These are phyloP conservation scores for Alternaria sp. DNA, from an alignment of 2,329 filamentous ascomycete genomes.

Conservation along the genomic window DNA sequence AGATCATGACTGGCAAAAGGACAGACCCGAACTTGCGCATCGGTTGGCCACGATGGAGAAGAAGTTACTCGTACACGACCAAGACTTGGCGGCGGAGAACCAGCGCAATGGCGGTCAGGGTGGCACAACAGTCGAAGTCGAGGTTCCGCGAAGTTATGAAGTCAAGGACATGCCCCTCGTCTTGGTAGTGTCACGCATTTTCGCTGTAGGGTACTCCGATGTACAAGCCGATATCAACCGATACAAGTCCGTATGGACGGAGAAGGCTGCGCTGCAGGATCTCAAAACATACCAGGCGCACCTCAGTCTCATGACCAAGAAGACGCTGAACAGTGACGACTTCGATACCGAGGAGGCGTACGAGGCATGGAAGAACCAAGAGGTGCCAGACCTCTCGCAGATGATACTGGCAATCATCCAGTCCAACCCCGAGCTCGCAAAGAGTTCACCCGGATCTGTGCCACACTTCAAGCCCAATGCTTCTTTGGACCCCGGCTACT, in stretches of 20 bases:
- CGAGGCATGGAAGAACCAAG: constrained; percentile 88
- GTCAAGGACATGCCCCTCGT: constrained; percentile 98
- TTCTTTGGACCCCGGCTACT: constrained; percentile 51
- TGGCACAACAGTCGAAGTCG: constrained; percentile 76
- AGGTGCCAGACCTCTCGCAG: constrained; percentile 83
- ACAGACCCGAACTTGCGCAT: constrained; percentile 82
- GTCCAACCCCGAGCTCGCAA: constrained; percentile 83
- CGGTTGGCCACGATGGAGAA: constrained; percentile 84
- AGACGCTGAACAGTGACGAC: constrained; percentile 79
- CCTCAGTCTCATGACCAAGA: constrained; percentile 78
- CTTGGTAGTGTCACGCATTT: constrained; percentile 83
- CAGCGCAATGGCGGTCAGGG: constrained; percentile 64
- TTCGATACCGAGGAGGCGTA: constrained; percentile 91
- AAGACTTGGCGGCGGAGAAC: constrained; percentile 75
- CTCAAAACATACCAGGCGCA: constrained; percentile 93
- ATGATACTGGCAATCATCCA: constrained; percentile 93
- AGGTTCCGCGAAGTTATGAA: constrained; percentile 84
- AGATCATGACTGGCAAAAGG: constrained; percentile 83
- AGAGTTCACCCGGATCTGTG: constrained; percentile 69
- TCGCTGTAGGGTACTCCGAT: constrained; percentile 77
- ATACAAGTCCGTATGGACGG: constrained; percentile 83
- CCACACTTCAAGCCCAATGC: constrained; percentile 61
- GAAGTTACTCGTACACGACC: constrained; percentile 91
- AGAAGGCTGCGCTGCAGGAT: constrained; percentile 87
- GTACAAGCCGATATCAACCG: constrained; percentile 88